phyloP scores from a whole-genome alignment of 2,329 filamentous ascomycete genomes.

The Fusarium humuli region DNA sequence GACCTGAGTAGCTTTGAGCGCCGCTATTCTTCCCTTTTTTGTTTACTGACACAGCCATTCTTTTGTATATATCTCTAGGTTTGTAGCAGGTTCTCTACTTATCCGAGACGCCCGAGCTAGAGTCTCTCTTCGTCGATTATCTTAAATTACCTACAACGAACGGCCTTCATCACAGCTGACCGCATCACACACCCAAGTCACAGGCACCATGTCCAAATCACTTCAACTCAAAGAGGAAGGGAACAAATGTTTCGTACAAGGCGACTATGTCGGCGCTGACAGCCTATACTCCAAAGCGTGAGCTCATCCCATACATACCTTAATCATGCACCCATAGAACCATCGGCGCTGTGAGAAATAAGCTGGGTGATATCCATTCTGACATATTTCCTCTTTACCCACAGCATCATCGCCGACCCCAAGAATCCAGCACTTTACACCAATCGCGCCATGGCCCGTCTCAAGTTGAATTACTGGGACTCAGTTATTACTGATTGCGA shows the following conservation, averaged over 20 bases:
- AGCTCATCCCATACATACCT: constrained; percentile 45
- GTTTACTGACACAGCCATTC: neutral
- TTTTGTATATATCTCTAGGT: neutral
- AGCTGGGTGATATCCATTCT: constrained; percentile 10
- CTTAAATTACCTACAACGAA: neutral
- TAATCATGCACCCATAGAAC: neutral
- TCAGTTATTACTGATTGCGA: constrained; percentile 82
- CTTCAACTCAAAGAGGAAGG: constrained; percentile 66
- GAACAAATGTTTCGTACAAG: constrained; percentile 72
- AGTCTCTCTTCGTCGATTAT: neutral
- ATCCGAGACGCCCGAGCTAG: neutral
- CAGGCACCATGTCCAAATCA: constrained; percentile 51
- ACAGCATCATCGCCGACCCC: constrained; percentile 80
- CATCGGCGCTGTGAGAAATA: neutral
- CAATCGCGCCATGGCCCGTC: constrained; percentile 86
- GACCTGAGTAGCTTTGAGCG: neutral
- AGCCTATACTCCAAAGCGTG: constrained; percentile 78
- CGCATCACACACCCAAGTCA: neutral
- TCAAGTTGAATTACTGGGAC: constrained; percentile 79
- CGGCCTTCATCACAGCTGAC: neutral
- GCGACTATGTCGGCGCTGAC: constrained; percentile 75
- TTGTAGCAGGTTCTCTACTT: neutral
- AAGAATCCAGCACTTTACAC: constrained; percentile 85
- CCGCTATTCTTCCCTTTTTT: neutral
- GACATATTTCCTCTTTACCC: constrained; percentile 3